Evolutionary conservation across 73 alveolate genomes (phyloP), one percentile per base, ranked within the genome.

Genomic region (Paramecium sexaurelia): DNA sequence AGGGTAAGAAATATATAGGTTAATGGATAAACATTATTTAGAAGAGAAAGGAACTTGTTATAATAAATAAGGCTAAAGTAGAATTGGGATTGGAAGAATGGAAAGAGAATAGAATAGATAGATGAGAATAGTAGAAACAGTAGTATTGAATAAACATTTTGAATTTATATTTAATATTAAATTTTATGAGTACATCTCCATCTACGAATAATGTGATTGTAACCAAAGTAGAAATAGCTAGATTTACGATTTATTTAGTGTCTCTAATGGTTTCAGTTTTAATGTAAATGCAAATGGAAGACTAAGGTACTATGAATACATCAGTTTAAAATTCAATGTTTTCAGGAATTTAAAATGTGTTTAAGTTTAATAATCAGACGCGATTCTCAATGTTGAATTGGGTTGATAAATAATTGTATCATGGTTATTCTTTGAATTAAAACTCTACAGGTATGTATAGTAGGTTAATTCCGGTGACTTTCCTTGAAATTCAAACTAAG

Each of bases 1-100:
- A 95, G 45, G 96, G 97, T 3, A 91, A 95, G 56, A 92, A 91
- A 47, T 96, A 92, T 78, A 75, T 91, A 17, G 97, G 98, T 5
- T 67, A 92, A 83, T 96, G 98, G 99, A 92, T 91, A 83, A 96
- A 92, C 29, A 97, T 45, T 87, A 89, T 57, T 93, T 95, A 37
- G 95, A 97, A 86, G 98, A 97, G 9, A 47, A 39, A 29, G 94
- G 94, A 19, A 68, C 69, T 68, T 88, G 43, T 41, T 82, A 88
- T 41, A 88, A 47, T 56, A 51, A 82, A 32, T 22, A 82, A 32
- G 94, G 94, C 9, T 26, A 17, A 29, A 22, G 55, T 13, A 88
- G 83, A 41, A 68, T 29, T 10, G 94, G 94, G 24, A 33, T 39
- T 88, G 94, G 94, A 84, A 88, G 55, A 24, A 88, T 36, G 94